phyloP scores from a whole-genome alignment of 805 yeast species.

The Komagataella populi region DNA sequence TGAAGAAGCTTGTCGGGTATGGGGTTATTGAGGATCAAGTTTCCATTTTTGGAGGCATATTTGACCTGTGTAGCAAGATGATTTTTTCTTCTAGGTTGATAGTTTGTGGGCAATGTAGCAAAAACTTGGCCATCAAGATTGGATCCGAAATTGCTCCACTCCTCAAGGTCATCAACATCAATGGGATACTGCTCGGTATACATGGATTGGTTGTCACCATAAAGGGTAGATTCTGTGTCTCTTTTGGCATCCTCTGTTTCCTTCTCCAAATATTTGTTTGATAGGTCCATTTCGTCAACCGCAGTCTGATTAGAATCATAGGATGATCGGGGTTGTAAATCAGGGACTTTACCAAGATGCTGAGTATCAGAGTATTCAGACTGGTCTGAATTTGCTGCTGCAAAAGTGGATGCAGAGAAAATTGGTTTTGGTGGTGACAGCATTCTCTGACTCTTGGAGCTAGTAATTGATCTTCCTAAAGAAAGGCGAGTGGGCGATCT shows the following conservation, averaged over 20 bases:
- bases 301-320: background rate
- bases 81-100: conserved; percentile 23
- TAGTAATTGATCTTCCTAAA: conserved; percentile 21
- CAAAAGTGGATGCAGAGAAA: conserved; percentile 48
- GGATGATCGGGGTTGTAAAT: conserved; percentile 4
- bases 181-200: background rate
- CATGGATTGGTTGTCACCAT: background rate
- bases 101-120: conserved; percentile 15
- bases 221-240: background rate
- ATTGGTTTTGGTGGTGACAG: conserved; percentile 55
- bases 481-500: conserved; percentile 11
- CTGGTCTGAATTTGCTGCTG: conserved; percentile 31
- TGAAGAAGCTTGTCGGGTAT: conserved; percentile 80
- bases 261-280: background rate
- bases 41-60: conserved; percentile 64
- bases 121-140: conserved; percentile 19
- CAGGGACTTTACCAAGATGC: conserved; percentile 2
- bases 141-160: background rate
- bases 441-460: conserved; percentile 24
- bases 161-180: background rate
- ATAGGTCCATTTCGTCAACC: background rate
- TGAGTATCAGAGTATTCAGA: background rate
- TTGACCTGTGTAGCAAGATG: conserved; percentile 34
- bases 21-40: conserved; percentile 85
- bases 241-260: background rate